Conservation (phyloP, 192 early-diverging fungal genomes). For the Coemansia sp. region DNA sequence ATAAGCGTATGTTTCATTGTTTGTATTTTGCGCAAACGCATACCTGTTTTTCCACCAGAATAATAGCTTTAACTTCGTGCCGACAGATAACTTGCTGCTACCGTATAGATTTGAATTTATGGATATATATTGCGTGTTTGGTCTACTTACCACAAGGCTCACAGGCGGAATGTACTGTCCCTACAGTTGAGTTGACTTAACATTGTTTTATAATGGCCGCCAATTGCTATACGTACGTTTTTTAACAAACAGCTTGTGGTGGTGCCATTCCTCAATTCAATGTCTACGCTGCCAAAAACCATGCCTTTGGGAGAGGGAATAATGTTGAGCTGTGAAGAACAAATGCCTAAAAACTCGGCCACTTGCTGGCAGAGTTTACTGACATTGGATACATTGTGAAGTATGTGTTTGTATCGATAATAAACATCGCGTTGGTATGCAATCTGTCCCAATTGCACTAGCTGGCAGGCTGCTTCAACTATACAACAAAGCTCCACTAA, state of each 20-base stretch:
- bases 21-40: background rate
- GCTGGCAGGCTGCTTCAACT: conserved; percentile 12
- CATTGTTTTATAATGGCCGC: background rate
- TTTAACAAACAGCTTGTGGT: conserved; percentile 12
- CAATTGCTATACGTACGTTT: conserved; percentile 15
- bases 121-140: background rate
- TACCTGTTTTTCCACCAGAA: conserved; percentile 48
- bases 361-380: conserved; percentile 26
- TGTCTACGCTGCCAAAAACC: conserved; percentile 23
- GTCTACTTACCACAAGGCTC: conserved; percentile 27
- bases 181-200: conserved; percentile 9
- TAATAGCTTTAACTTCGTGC: conserved; percentile 1
- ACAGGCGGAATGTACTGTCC: conserved; percentile 22
- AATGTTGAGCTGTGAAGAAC: conserved; percentile 32
- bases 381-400: conserved; percentile 41
- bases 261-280: conserved; percentile 29
- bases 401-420: conserved; percentile 27
- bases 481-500: conserved; percentile 30
- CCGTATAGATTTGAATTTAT: background rate
- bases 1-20: background rate
- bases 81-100: conserved; percentile 19
- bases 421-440: conserved; percentile 49
- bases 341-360: conserved; percentile 20
- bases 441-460: conserved; percentile 25
- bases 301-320: conserved; percentile 40